Evolutionary conservation across 768 basidiomycete species (phyloP), one percentile per base, ranked within the genome.

Genomic region (Agrocybe praecox): DNA sequence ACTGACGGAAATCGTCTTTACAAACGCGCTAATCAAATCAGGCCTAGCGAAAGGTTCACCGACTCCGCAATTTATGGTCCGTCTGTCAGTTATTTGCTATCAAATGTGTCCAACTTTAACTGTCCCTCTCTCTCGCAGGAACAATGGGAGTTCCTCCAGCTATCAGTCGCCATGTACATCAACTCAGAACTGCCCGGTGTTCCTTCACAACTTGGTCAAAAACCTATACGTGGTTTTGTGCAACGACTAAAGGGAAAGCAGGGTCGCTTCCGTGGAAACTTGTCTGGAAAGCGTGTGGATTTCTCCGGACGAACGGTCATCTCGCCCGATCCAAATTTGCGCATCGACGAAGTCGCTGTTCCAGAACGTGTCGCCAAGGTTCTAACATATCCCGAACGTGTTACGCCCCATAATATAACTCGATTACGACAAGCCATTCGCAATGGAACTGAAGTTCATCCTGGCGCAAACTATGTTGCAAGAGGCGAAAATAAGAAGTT

Each of bases 221-320:
- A 97, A 65, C 96, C 97, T 9, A 96, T 97, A 64, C 88, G 97
- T 53, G 97, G 97, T 15, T 96, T 98, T 69, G 96, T 96, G 45
- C 97, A 99, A 66, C 92, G 97, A 2, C 77, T 99, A 49, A 99
- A 99, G 76, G 97, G 97, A 34, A 99, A 99, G 69, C 96, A 98
- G 70, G 97, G 97, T 65, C 95, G 97, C 46, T 98, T 99, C 75
- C 84, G 97, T 69, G 97, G 97, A 19, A 99, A 99, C 69, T 80
- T 99, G 8, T 98, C 96, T 0, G 97, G 97, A 60, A 99, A 99
- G 73, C 94, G 97, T 71, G 97, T 99, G 61, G 97, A 99, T 70
- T 98, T 98, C 69, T 98, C 96, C 0, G 96, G 88, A 6, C 90
- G 97, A 64, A 99, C 97, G 7, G 97, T 99, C 71, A 99, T 99